Base-by-base conservation (phyloP, 2,329 filamentous ascomycete species). In the Diaporthe humulicola region DNA sequence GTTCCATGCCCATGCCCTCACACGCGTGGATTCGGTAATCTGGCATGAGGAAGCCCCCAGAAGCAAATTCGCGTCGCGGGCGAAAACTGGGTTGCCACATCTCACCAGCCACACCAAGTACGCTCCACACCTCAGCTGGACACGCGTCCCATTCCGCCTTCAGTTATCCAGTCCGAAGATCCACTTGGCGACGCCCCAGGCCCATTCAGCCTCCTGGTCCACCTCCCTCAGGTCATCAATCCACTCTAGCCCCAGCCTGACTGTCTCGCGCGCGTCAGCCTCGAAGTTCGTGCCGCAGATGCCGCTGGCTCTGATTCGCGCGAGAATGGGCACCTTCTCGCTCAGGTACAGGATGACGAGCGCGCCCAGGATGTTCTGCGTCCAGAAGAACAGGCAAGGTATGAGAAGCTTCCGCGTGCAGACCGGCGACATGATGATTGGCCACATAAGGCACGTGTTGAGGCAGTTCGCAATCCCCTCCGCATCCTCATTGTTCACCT, bases 321-420 rank as follows among this genome's bases (percentile, higher is more conserved):
- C 78, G 52, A 93, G 79, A 73, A 89, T 86, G 1, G 86, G 85
- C 58, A 89, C 87, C 73, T 88, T 87, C 25, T 84, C 84, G 17
- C 88, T 88, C 76, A 92, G 83, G 57, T 90, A 87, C 48, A 92
- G 79, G 25, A 92, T 83, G 60, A 92, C 78, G 33, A 93, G 82
- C 33, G 91, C 88, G 4, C 88, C 88, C 58, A 92, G 84, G 56
- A 92, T 85, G 75, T 91, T 91, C 77, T 92, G 90, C 12, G 89
- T 90, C 88, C 90, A 92, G 71, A 90, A 89, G 79, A 91, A 92
- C 1, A 90, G 78, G 73, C 88, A 88, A 0, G 90, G 90, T 0
- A 92, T 82, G 7, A 92, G 84, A 48, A 90, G 84, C 81, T 92
- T 93, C 79, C 88, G 88, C 71, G 87, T 84, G 76, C 88, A 88